Conservation (phyloP, 2,329 filamentous ascomycete genomes). For the Phaeosphaeria sp. region DNA sequence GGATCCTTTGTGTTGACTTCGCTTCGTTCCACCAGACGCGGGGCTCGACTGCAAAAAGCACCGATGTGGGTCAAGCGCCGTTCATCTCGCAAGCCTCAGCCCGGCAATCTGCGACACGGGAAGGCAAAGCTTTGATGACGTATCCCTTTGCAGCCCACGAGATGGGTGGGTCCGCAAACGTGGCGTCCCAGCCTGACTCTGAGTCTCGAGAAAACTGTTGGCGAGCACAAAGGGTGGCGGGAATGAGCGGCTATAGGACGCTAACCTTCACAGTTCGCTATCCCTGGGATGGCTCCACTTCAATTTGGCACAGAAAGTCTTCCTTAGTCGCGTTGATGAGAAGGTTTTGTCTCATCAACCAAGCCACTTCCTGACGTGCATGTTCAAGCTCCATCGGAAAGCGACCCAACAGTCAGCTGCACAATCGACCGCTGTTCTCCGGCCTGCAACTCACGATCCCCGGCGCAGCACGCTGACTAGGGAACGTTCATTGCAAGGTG, state of each 20-base stretch:
- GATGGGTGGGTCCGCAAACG: slow-evolving; percentile 45
- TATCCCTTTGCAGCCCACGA: slow-evolving; percentile 42
- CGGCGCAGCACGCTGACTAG: slow-evolving; percentile 10
- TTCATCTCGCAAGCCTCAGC: slow-evolving; percentile 26
- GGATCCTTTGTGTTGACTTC: slow-evolving; percentile 17
- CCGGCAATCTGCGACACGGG: slow-evolving; percentile 43
- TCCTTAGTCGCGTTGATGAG: not conserved
- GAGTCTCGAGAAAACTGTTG: slow-evolving; percentile 22
- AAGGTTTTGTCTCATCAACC: not conserved
- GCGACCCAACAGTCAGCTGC: not conserved
- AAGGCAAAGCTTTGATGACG: slow-evolving; percentile 44
- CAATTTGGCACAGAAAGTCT: slow-evolving; percentile 7
- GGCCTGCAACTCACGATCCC: not conserved
- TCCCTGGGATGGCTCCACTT: slow-evolving; percentile 21
- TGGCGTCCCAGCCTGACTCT: slow-evolving; percentile 39
- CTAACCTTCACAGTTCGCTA: slow-evolving; percentile 16
- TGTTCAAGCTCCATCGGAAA: not conserved
- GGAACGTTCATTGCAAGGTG: slow-evolving; percentile 14
- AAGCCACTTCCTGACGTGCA: not conserved
- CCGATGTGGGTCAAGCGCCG: slow-evolving; percentile 20
- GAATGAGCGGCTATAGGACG: not conserved
- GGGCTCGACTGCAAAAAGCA: slow-evolving; percentile 8
- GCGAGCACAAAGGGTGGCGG: slow-evolving; percentile 31
- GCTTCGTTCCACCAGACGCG: slow-evolving; percentile 17
- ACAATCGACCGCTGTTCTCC: not conserved